Evolutionary conservation across 2,329 filamentous ascomycete species (phyloP), one percentile per base, ranked within the genome.

Genomic region (Talaromyces sp.): DNA sequence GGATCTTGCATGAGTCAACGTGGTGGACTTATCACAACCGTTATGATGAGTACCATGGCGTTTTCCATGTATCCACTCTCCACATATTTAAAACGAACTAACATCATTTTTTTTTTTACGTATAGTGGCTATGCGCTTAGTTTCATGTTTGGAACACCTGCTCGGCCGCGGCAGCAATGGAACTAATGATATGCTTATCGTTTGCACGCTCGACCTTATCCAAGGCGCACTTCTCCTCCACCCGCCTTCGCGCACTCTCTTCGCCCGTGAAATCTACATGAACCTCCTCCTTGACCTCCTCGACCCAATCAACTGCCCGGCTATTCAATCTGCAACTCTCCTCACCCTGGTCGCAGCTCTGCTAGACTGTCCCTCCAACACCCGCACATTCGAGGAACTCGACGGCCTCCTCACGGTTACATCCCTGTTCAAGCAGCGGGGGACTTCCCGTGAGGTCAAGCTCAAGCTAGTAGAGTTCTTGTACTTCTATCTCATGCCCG

Each of bases 401-500:
- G 93, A 97, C 70, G 94, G 94, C 50, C 83, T 99, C 4, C 84
- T 96, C 36, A 94, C 91, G 1, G 86, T 97, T 41, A 96, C 93
- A 2, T 93, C 89, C 9, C 82, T 97, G 45, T 97, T 97, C 83
- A 96, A 95, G 74, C 89, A 88, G 58, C 86, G 91, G 55, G 85
- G 86, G 60, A 97, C 93, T 3, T 86, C 86, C 20, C 86, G 91
- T 56, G 90, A 93, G 65, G 92, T 97, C 61, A 97, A 96, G 77
- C 84, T 96, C 68, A 94, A 96, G 73, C 85, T 96, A n/a, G 87
- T 97, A 63, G 94, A 97, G 73, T 97, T 97, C 70, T 78, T 99
- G 47, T 97, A 97, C 79, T 97, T 97, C 75, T 99, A 97, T 74
- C 86, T 99, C 63, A 96, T 97, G 88, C 92, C 93, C 46, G 94